These are phyloP conservation scores for Candida krabiensis DNA, from an alignment of 805 yeast genomes.

Conservation along the genomic window DNA sequence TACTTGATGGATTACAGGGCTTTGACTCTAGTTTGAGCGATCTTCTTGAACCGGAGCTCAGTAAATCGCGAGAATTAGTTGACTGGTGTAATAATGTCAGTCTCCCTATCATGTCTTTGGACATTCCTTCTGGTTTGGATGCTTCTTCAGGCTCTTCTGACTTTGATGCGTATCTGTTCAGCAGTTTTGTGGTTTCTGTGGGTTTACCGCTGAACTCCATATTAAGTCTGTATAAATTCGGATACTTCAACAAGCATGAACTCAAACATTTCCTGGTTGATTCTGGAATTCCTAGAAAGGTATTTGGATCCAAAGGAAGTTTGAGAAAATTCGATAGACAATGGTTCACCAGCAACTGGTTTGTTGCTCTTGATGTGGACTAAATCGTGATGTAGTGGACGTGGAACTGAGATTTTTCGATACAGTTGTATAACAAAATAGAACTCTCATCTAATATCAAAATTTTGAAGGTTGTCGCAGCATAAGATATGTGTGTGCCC, in stretches of 20 bases:
- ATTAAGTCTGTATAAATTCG: slow-evolving; percentile 58
- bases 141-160: slow-evolving; percentile 68
- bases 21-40: slow-evolving; percentile 70
- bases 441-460: too few species aligned
- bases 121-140: slow-evolving; percentile 81
- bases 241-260: slow-evolving; percentile 47
- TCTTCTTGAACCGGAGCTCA: slow-evolving; percentile 44
- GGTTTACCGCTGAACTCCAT: slow-evolving; percentile 74
- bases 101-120: slow-evolving; percentile 61
- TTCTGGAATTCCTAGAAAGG: slow-evolving; percentile 65
- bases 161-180: slow-evolving; percentile 24
- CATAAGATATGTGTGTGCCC: too few species aligned
- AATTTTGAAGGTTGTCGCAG: too few species aligned
- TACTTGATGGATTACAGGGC: slow-evolving; percentile 85
- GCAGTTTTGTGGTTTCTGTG: slow-evolving; percentile 63
- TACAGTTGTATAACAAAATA: too few species aligned
- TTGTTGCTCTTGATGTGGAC: slow-evolving; percentile 22
- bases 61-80: slow-evolving; percentile 45
- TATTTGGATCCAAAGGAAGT: slow-evolving; percentile 41
- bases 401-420: too few species aligned
- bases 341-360: slow-evolving; percentile 29
- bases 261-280: slow-evolving; percentile 64
- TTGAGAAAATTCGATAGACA: slow-evolving; percentile 48
- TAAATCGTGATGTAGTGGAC: too few species aligned
- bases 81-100: slow-evolving; percentile 63